These are phyloP conservation scores for Wilhelminamyces savonicus DNA, from an alignment of 805 yeast genomes.

Conservation along the genomic window DNA sequence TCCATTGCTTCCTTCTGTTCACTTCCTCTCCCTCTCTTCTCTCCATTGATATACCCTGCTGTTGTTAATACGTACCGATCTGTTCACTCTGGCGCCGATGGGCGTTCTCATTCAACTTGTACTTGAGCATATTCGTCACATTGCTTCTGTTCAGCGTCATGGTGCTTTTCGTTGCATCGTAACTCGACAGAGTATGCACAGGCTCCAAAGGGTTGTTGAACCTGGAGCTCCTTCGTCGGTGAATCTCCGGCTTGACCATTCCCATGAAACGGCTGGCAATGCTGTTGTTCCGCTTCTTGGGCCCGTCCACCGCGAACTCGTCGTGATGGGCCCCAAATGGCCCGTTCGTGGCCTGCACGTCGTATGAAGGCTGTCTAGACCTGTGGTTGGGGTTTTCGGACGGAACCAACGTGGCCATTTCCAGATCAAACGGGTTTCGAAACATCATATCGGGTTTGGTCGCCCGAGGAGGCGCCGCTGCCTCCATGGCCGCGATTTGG, in stretches of 20 bases:
- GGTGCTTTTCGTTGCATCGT: slow-evolving; percentile 32
- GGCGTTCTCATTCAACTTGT: slow-evolving; percentile 5
- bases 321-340: not conserved
- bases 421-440: slow-evolving; percentile 13
- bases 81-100: slow-evolving; percentile 20
- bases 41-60: not conserved
- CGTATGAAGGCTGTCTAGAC: not conserved
- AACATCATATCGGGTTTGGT: too few relatives aligned
- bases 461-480: too few relatives aligned
- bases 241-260: slow-evolving; percentile 8
- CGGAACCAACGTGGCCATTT: slow-evolving; percentile 4
- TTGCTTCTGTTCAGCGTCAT: slow-evolving; percentile 26
- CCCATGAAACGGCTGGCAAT: slow-evolving; percentile 15
- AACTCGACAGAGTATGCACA: slow-evolving; percentile 16
- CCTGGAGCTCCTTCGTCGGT: slow-evolving; percentile 1
- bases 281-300: slow-evolving; percentile 7
- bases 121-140: slow-evolving; percentile 8
- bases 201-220: slow-evolving; percentile 3
- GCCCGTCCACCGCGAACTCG: not conserved
- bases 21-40: not conserved
- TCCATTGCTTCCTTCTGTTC: not conserved
- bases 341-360: too few relatives aligned
- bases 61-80: slow-evolving; percentile 25
- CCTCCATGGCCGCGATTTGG: not conserved
- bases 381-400: not conserved